Conservation (phyloP, 2,329 filamentous ascomycete genomes). For the Sarocladium brachiariae region DNA sequence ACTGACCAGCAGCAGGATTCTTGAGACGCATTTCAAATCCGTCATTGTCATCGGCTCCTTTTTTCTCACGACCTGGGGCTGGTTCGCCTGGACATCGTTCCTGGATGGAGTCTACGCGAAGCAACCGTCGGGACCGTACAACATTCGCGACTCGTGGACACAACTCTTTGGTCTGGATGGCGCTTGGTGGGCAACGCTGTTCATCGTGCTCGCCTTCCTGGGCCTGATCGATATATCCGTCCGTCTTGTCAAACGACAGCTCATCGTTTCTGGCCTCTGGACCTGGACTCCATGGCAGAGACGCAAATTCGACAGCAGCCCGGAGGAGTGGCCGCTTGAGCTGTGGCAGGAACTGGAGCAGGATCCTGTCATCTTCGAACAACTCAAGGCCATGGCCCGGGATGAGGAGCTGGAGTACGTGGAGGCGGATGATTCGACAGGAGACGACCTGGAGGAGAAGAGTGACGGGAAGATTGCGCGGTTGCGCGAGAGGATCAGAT, state of each 20-base stretch:
- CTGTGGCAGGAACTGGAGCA: conserved; percentile 54
- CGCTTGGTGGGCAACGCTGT: conserved; percentile 67
- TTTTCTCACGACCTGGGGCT: conserved; percentile 55
- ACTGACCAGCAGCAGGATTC: conserved; percentile 36
- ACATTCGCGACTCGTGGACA: conserved; percentile 61
- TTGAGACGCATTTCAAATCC: conserved; percentile 74
- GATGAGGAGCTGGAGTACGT: conserved; percentile 20
- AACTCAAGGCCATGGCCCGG: conserved; percentile 33
- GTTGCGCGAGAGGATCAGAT: not conserved
- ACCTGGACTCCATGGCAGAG: conserved; percentile 35
- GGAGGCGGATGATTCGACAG: conserved; percentile 15
- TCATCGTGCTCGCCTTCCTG: conserved; percentile 55
- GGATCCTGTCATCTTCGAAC: conserved; percentile 36
- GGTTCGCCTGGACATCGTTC: conserved; percentile 68
- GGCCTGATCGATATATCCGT: conserved; percentile 60
- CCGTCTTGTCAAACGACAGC: conserved; percentile 37
- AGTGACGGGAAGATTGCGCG: conserved; percentile 13
- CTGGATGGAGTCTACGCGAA: conserved; percentile 55
- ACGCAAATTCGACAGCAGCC: conserved; percentile 26
- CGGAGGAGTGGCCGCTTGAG: conserved; percentile 46
- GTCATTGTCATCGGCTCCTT: conserved; percentile 53
- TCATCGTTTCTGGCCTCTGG: conserved; percentile 42
- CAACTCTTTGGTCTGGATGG: conserved; percentile 59
- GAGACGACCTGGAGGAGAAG: conserved; percentile 18
- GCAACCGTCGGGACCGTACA: conserved; percentile 48